phyloP scores from a whole-genome alignment of 2,329 filamentous ascomycete species.

The Colletotrichum sublineola region DNA sequence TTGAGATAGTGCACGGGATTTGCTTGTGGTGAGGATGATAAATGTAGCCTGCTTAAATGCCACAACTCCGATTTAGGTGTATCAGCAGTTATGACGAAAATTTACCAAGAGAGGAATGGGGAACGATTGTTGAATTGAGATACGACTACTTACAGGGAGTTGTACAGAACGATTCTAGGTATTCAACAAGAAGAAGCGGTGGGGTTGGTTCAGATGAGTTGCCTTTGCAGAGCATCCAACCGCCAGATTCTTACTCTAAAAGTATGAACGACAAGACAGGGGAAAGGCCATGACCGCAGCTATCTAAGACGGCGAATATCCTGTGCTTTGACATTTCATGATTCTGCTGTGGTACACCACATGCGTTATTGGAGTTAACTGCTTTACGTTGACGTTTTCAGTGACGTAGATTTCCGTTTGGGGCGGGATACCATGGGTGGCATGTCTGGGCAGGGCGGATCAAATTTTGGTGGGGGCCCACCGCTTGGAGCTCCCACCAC shows the following conservation, averaged over 20 bases:
- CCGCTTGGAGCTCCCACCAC: background rate
- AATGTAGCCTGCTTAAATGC: slow-evolving; percentile 20
- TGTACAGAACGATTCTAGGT: background rate
- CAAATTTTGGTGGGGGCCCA: slow-evolving; percentile 10
- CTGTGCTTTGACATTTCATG: background rate
- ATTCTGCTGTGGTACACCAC: background rate
- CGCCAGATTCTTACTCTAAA: no score
- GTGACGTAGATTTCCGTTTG: no score
- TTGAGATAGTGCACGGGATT: slow-evolving; percentile 5
- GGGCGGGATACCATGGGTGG: no score
- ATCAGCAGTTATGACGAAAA: no score
- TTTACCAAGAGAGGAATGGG: background rate
- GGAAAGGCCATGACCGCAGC: background rate
- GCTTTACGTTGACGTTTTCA: background rate
- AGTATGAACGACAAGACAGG: background rate
- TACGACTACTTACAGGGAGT: background rate
- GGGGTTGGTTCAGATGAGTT: slow-evolving; percentile 20
- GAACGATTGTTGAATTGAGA: slow-evolving; percentile 1
- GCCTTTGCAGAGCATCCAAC: background rate
- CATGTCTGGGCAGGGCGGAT: background rate
- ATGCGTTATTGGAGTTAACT: background rate
- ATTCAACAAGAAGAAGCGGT: slow-evolving; percentile 30
- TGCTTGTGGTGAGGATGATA: background rate
- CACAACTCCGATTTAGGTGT: background rate
- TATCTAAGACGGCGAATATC: background rate